These are phyloP conservation scores for Suillus subaureus DNA, from an alignment of 768 basidiomycete genomes.

Conservation along the genomic window DNA sequence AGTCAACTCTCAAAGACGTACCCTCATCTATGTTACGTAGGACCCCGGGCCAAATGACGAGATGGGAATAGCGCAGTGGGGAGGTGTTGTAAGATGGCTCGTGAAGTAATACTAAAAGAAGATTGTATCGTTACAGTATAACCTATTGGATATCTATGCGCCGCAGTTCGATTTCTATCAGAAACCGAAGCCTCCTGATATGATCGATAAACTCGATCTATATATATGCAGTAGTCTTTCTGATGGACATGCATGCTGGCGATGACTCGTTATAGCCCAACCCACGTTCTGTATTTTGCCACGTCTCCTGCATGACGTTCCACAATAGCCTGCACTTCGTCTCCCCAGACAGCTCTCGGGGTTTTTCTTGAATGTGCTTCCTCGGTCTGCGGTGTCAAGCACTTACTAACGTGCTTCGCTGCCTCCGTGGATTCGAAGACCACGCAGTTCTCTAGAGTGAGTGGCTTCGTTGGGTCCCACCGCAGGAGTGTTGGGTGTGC, in stretches of 20 bases:
- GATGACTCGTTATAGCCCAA: conserved; percentile 25
- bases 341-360: conserved; percentile 72
- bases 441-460: conserved; percentile 82
- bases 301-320: conserved; percentile 62
- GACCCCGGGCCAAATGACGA: background rate
- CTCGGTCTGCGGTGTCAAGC: conserved; percentile 31
- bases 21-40: conserved; percentile 43
- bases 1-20: conserved; percentile 48
- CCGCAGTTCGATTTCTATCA: conserved; percentile 5
- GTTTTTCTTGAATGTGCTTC: conserved; percentile 17
- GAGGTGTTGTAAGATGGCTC: background rate
- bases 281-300: conserved; percentile 55
- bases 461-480: conserved; percentile 71
- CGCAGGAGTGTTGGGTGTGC: conserved; percentile 72
- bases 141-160: conserved; percentile 30
- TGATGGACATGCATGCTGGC: background rate
- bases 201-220: background rate
- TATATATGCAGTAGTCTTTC: background rate
- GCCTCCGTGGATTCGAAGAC: conserved; percentile 81
- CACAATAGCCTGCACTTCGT: conserved; percentile 60
- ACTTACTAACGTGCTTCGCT: conserved; percentile 59
- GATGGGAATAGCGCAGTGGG: background rate
- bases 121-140: conserved; percentile 23
- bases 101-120: conserved; percentile 10
- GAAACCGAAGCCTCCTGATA: conserved; percentile 5